Percentiles rank a stretch among this genome's conserved stretches.
These are phyloP conservation scores for Hypoxylon fragiforme DNA, from an alignment of 495 filamentous ascomycete genomes.

Conservation along the genomic window DNA sequence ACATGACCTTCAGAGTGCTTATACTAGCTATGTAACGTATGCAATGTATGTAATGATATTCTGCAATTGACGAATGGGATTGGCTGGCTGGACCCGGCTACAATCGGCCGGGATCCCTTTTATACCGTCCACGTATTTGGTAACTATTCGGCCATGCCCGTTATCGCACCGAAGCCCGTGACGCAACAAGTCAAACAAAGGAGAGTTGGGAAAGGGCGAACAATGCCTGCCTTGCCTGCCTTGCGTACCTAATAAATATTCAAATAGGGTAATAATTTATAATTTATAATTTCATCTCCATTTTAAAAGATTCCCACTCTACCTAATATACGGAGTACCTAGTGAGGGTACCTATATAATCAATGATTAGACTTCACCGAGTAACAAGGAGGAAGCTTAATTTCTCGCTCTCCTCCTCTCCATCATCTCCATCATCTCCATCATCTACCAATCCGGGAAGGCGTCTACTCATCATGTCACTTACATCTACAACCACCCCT, in stretches of 20 bases:
- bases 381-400: constrained; percentile 13
- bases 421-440: constrained; percentile 5
- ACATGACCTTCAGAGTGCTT: constrained; percentile 11
- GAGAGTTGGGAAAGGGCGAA: constrained; percentile 1
- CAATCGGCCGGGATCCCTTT: constrained; percentile 28
- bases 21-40: too few species aligned
- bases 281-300: too few species aligned
- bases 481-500: background rate
- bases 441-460: constrained; percentile 6
- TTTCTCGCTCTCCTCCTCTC: constrained; percentile 5
- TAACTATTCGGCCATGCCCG: too few species aligned
- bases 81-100: constrained; percentile 21
- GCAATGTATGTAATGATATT: too few species aligned
- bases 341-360: too few species aligned
- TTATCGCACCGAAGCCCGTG: constrained; percentile 26
- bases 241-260: too few species aligned
- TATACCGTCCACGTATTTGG: too few species aligned
- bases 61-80: constrained; percentile 7
- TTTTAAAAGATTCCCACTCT: too few species aligned
- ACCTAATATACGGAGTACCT: too few species aligned
- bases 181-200: constrained; percentile 24
- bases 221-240: background rate
- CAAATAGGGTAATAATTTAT: too few species aligned
- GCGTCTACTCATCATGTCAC: constrained; percentile 3
- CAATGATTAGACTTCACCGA: background rate